Base-by-base conservation (phyloP, 83 land plant genomes). In the Diphasiastrum complanatum region DNA sequence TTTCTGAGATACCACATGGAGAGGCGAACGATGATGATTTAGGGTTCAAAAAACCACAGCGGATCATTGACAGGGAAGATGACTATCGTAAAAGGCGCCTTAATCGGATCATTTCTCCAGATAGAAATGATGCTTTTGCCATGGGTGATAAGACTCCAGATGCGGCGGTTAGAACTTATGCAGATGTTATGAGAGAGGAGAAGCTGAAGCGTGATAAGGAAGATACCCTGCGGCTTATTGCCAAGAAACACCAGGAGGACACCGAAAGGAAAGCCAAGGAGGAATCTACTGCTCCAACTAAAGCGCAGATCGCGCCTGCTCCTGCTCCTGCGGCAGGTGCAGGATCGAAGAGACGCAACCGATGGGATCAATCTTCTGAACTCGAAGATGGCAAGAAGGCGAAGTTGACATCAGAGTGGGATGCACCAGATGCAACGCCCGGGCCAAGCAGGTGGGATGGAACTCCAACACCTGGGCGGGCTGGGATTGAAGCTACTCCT, bases 391-490 rank as follows among this genome's bases (percentile, higher is more conserved):
- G 80, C 0, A 85, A 89, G 70, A 76, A 73, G 64, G 6, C 73
- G 0, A 69, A 65, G 33, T n/a, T 58, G 0, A 28, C 61, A 0
- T 92, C 98, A 0, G 96, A 89, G 63, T 93, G 98, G 98, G 98
- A 93, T 59, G 70, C 72, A 26, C 96, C 92, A 0, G 96, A 93
- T 68, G 75, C 92, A 8, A 81, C 98, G 4, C 92, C 96, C 4
- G 93, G 91, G 2, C 81, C 81, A 28, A 85, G 89, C 4, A 37
- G 92, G 24, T 93, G 98, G 98, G 98, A 93, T 78, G 91, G 82
- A 1, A 89, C 96, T 0, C 95, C 95, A 0, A 87, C 95, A 0
- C 97, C 95, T 0, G 97, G 97, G 4, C 75, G 87, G 41, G 78
- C 85, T 22, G 66, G 41, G 14, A 61, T 68, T 25, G 97, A 87